Conservation (phyloP, 2,329 filamentous ascomycete genomes). For the Botryosphaeria dothidea region DNA sequence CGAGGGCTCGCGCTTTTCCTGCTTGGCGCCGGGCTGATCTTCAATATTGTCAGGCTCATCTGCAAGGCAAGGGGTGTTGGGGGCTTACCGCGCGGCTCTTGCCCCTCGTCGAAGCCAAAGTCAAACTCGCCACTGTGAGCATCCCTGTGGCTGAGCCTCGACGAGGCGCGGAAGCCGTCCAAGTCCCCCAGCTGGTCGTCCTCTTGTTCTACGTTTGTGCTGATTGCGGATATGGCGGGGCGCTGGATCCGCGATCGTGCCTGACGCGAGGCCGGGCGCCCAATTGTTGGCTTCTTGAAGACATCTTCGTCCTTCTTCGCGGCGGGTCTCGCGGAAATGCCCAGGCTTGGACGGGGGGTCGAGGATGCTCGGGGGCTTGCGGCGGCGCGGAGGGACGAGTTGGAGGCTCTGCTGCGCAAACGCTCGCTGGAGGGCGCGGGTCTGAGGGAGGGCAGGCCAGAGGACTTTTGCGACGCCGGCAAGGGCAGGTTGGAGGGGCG, state of each 20-base stretch:
- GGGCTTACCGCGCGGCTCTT: slow-evolving; percentile 7
- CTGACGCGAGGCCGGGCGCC: slow-evolving; percentile 37
- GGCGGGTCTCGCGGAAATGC: neutral
- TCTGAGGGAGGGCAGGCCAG: slow-evolving; percentile 23
- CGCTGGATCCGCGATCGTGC: slow-evolving; percentile 24
- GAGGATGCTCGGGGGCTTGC: slow-evolving; percentile 1
- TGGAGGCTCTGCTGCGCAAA: slow-evolving; percentile 50
- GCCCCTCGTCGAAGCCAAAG: slow-evolving; percentile 4
- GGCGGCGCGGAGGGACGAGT: slow-evolving; percentile 41
- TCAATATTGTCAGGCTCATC: slow-evolving; percentile 20
- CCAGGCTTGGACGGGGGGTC: slow-evolving; percentile 22
- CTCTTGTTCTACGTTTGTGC: slow-evolving; percentile 5
- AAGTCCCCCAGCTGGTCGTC: slow-evolving; percentile 39
- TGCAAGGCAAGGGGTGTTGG: slow-evolving; percentile 22
- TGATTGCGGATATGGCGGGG: slow-evolving; percentile 13
- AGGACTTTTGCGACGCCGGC: slow-evolving; percentile 21
- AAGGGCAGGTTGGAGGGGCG: slow-evolving; percentile 53
- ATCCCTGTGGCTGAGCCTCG: slow-evolving; percentile 35
- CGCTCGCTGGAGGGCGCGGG: neutral
- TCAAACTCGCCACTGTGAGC: slow-evolving; percentile 22
- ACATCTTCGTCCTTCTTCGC: slow-evolving; percentile 26
- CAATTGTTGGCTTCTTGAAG: slow-evolving; percentile 39
- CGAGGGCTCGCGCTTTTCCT: slow-evolving; percentile 52
- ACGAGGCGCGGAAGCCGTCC: slow-evolving; percentile 43
- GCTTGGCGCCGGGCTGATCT: slow-evolving; percentile 22